A percentile compares a stretch with the other conserved stretches of the same genome.
Evolutionary conservation across 1,139 yeast species (phyloP).

Genomic region (Scheffersomyces illinoinensis): DNA sequence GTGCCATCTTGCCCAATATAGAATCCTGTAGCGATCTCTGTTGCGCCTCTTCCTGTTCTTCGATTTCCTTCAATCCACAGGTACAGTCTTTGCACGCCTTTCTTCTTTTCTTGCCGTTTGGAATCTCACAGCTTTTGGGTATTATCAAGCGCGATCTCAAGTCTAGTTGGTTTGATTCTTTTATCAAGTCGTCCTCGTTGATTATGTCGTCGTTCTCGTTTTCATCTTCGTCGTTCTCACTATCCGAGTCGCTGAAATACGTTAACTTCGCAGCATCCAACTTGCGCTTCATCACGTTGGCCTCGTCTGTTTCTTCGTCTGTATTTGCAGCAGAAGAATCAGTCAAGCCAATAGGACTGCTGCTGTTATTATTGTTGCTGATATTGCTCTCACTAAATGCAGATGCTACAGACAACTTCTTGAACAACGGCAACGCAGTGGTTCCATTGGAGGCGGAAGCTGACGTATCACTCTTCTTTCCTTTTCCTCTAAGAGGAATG

Average conservation of each 20-base stretch:
- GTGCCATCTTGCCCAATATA: conserved; percentile 50
- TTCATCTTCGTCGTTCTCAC: conserved; percentile 46
- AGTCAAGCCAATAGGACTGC: conserved; percentile 34
- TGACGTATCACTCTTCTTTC: conserved; percentile 17
- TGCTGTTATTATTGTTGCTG: not conserved
- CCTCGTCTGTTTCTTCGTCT: conserved; percentile 40
- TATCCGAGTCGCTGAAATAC: conserved; percentile 51
- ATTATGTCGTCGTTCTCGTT: conserved; percentile 43
- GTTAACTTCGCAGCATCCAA: conserved; percentile 49
- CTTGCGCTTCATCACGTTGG: conserved; percentile 40
- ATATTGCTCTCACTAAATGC: conserved; percentile 1
- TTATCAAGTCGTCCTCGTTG: conserved; percentile 46
- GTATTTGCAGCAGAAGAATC: conserved; percentile 42
- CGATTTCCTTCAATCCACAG: conserved; percentile 88
- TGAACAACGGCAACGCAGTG: conserved; percentile 11
- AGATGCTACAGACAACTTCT: conserved; percentile 10
- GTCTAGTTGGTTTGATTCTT: conserved; percentile 15
- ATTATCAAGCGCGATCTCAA: conserved; percentile 37
- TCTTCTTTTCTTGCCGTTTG: conserved; percentile 66
- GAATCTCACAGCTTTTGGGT: conserved; percentile 51
- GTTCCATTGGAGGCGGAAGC: conserved; percentile 5
- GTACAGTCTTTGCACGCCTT: conserved; percentile 97
- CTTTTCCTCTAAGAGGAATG: conserved; percentile 28
- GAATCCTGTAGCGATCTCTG: conserved; percentile 50
- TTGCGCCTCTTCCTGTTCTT: conserved; percentile 54